Evolutionary conservation across 495 filamentous ascomycete species (phyloP).

Genomic region (Aspergillus avenaceus): DNA sequence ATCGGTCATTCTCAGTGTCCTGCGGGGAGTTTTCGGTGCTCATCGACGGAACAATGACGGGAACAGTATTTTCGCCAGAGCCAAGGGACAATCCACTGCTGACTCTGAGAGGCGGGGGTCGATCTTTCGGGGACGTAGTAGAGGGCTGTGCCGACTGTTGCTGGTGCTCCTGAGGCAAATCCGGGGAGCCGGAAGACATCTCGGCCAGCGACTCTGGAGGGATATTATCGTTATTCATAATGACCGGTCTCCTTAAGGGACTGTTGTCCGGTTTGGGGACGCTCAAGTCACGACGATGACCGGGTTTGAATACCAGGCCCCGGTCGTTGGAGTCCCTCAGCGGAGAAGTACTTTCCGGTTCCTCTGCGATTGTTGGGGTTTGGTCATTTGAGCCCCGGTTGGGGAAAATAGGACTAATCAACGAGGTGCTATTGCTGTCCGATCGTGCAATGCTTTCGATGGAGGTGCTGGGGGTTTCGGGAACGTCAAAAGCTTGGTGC

Average conservation of each 20-base stretch:
- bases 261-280: conserved; percentile 59
- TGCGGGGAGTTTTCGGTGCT: conserved; percentile 54
- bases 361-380: conserved; percentile 58
- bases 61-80: conserved; percentile 19
- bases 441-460: conserved; percentile 50
- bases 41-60: conserved; percentile 49
- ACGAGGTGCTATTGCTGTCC: conserved; percentile 61
- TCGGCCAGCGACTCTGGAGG: conserved; percentile 42
- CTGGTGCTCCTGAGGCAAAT: conserved; percentile 6
- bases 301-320: too few species aligned
- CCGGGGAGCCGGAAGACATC: conserved; percentile 33
- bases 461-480: conserved; percentile 53
- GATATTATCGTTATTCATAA: conserved; percentile 37
- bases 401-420: conserved; percentile 67
- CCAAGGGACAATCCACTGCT: conserved; percentile 16
- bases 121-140: conserved; percentile 35
- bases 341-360: conserved; percentile 36
- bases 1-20: conserved; percentile 69
- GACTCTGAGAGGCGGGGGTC: conserved; percentile 36
- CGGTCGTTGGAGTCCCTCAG: too few species aligned
- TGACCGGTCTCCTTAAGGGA: conserved; percentile 53
- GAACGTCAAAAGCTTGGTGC: conserved; percentile 66
- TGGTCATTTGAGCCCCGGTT: conserved; percentile 35
- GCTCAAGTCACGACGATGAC: conserved; percentile 59
- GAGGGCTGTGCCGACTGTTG: conserved; percentile 13